These are phyloP conservation scores for Eremothecium cymbalariae DNA, from an alignment of 1,139 yeast species.

Conservation along the genomic window DNA sequence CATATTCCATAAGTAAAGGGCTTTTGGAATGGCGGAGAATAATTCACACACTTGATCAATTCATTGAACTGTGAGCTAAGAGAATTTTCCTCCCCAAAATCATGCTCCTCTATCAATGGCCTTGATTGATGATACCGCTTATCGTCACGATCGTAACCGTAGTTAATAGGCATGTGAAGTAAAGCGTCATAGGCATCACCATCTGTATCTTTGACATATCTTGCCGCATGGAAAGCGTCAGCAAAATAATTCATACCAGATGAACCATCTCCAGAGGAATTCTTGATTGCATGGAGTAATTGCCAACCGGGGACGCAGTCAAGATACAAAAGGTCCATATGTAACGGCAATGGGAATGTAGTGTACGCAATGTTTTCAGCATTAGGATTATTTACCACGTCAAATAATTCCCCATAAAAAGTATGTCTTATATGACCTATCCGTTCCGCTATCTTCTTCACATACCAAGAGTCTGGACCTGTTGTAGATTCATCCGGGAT, in stretches of 20 bases:
- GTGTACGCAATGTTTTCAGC: slow-evolving; percentile 75
- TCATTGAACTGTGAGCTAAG: slow-evolving; percentile 29
- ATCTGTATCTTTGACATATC: slow-evolving; percentile 45
- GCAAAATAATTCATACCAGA: slow-evolving; percentile 46
- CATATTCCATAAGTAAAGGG: slow-evolving; percentile 56
- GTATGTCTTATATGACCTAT: slow-evolving; percentile 69
- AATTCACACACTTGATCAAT: slow-evolving; percentile 52
- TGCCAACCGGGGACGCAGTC: slow-evolving; percentile 84
- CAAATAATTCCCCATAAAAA: slow-evolving; percentile 67
- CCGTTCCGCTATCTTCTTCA: slow-evolving; percentile 44
- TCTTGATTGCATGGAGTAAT: slow-evolving; percentile 56
- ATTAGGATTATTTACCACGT: slow-evolving; percentile 50
- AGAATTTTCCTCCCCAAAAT: slow-evolving; percentile 28
- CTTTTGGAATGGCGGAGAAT: slow-evolving; percentile 83
- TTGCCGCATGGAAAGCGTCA: slow-evolving; percentile 68
- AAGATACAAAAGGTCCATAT: slow-evolving; percentile 72
- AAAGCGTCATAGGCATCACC: slow-evolving; percentile 60
- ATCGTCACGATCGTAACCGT: slow-evolving; percentile 58
- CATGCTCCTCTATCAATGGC: slow-evolving; percentile 59
- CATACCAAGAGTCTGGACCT: slow-evolving; percentile 27
- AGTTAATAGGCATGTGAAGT: slow-evolving; percentile 57
- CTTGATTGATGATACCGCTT: slow-evolving; percentile 58
- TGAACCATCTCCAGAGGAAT: slow-evolving; percentile 61
- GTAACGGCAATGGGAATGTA: slow-evolving; percentile 57
- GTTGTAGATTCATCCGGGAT: slow-evolving; percentile 38